Conservation (phyloP, 2,329 filamentous ascomycete species). For the Aureobasidium sp. region DNA sequence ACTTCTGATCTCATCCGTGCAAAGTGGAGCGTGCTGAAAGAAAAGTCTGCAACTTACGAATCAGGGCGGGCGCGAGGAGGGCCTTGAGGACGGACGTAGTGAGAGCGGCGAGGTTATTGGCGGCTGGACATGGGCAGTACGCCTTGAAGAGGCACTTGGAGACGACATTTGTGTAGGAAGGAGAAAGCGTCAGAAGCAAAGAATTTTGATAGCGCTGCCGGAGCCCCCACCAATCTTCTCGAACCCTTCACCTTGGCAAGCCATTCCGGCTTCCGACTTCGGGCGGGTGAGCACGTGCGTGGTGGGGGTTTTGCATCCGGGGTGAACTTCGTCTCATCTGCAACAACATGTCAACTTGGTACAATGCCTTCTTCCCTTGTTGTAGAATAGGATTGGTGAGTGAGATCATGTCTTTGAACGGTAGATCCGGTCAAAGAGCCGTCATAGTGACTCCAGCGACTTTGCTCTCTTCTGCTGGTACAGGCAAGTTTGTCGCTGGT, state of each 20-base stretch:
- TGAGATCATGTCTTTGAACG: background rate
- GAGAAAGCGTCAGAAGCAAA: background rate
- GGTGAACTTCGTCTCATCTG: background rate
- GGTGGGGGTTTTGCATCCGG: background rate
- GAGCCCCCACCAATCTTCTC: background rate
- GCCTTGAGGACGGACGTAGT: background rate
- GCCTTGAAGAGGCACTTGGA: background rate
- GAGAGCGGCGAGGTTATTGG: background rate
- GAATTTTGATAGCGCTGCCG: background rate
- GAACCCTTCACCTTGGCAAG: background rate
- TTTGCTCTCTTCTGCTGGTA: too few species aligned
- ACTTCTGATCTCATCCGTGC: conserved; percentile 22
- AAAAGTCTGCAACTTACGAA: conserved; percentile 11
- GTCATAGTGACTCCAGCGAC: too few species aligned
- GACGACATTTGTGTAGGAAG: conserved; percentile 10
- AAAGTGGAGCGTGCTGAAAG: conserved; percentile 1
- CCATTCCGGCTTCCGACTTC: background rate
- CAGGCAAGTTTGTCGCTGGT: background rate
- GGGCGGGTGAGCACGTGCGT: background rate
- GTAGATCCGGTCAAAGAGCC: too few species aligned
- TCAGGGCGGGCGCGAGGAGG: background rate
- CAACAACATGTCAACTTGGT: background rate
- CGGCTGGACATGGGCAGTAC: background rate
- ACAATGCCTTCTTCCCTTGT: background rate
- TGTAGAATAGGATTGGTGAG: background rate